phyloP scores from a whole-genome alignment of 2,329 filamentous ascomycete species.

The Cercospora sojina region DNA sequence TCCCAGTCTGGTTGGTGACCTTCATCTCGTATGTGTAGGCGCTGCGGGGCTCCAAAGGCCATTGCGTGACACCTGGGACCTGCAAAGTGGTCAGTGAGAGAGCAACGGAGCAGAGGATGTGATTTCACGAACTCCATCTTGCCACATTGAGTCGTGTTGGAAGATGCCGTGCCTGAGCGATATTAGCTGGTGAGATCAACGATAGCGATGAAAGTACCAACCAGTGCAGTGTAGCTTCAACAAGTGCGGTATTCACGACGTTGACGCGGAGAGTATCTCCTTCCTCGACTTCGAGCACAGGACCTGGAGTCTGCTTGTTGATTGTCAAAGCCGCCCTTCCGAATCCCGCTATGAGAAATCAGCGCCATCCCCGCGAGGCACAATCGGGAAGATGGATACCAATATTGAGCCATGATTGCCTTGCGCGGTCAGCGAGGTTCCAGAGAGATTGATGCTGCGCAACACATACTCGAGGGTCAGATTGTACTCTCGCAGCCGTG shows the following conservation, averaged over 20 bases:
- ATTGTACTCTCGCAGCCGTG: constrained; percentile 21
- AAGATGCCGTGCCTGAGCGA: neutral
- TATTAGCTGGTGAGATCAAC: neutral
- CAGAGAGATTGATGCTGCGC: neutral
- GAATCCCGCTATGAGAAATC: constrained; percentile 16
- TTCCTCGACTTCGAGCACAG: constrained; percentile 47
- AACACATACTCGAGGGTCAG: constrained; percentile 19
- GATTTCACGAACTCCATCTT: constrained; percentile 1
- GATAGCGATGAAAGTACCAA: neutral
- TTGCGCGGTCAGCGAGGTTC: neutral
- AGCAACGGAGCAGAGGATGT: neutral
- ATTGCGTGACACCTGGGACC: constrained; percentile 27
- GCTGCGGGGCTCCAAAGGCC: constrained; percentile 21
- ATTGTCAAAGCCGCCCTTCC: constrained; percentile 25
- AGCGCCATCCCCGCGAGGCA: neutral
- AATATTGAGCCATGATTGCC: constrained; percentile 14
- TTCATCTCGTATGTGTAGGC: constrained; percentile 25
- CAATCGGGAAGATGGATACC: neutral
- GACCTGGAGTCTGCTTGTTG: constrained; percentile 45
- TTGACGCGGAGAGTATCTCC: constrained; percentile 47
- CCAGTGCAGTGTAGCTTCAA: constrained; percentile 25
- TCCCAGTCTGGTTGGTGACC: constrained; percentile 22
- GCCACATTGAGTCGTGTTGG: constrained; percentile 7
- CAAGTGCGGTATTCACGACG: constrained; percentile 43
- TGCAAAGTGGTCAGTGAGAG: neutral